These are phyloP conservation scores for Aristolochia contorta DNA, from an alignment of 164 flowering plant genomes.

Conservation along the genomic window DNA sequence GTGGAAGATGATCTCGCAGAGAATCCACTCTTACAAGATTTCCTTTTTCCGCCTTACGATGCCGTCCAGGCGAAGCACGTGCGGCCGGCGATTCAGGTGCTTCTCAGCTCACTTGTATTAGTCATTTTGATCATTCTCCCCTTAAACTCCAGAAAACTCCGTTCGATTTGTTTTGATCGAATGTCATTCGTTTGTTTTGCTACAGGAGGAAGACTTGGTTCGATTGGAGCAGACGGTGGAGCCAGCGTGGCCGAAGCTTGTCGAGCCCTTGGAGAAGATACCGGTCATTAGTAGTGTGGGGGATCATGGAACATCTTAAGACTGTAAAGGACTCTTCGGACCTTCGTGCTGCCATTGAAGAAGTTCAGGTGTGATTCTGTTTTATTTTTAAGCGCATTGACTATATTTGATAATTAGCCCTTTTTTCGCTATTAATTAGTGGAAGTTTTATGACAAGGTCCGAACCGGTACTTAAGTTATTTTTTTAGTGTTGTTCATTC, in stretches of 20 bases:
- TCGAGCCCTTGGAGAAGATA: conserved; percentile 89
- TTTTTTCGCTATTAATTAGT: background rate
- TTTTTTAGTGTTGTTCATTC: too few species aligned
- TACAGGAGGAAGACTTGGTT: conserved; percentile 69
- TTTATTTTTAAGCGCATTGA: background rate
- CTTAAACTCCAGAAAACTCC: background rate
- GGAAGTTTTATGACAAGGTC: too few species aligned
- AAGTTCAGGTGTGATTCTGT: conserved; percentile 63
- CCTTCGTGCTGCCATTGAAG: conserved; percentile 88
- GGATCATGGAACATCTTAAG: conserved; percentile 84
- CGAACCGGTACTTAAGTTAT: too few species aligned
- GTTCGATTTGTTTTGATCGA: background rate
- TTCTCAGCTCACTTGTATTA: conserved; percentile 61
- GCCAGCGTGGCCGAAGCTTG: conserved; percentile 83
- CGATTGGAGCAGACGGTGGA: conserved; percentile 78
- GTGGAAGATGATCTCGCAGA: conserved; percentile 9
- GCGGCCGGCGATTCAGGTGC: conserved; percentile 66
- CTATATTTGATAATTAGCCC: too few species aligned
- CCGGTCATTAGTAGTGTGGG: conserved; percentile 72
- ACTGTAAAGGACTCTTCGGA: conserved; percentile 80
- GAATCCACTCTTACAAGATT: conserved; percentile 52
- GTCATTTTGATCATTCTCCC: conserved; percentile 1
- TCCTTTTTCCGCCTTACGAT: conserved; percentile 82
- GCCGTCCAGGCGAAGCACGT: conserved; percentile 68
- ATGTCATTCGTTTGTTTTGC: background rate